Evolutionary conservation across 805 yeast genomes (phyloP).

Genomic region (Diddensiella transvaalensis): DNA sequence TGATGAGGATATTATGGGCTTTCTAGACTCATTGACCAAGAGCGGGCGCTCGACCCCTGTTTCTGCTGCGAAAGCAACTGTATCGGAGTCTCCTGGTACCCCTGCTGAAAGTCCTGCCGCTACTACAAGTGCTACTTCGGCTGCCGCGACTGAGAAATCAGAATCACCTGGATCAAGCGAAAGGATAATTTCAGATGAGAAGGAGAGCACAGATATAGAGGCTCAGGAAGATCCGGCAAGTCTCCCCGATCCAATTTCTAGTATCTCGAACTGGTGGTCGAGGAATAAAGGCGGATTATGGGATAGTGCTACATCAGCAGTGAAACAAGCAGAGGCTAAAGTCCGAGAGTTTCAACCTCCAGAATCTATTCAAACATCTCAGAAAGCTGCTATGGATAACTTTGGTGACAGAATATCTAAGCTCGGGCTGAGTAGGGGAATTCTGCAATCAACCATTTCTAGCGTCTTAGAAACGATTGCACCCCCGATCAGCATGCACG

Average conservation of each 20-base stretch:
- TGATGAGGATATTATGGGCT: constrained; percentile 42
- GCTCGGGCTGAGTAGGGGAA: constrained; percentile 19
- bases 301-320: constrained; percentile 38
- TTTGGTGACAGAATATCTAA: constrained; percentile 20
- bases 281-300: constrained; percentile 38
- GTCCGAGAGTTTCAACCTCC: constrained; percentile 37
- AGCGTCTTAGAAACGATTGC: constrained; percentile 41
- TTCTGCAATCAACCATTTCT: constrained; percentile 33
- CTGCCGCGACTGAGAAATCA: neutral
- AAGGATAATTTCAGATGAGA: neutral
- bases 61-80: neutral
- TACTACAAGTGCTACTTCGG: neutral
- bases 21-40: constrained; percentile 38
- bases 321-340: constrained; percentile 40
- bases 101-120: constrained; percentile 4
- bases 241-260: constrained; percentile 30
- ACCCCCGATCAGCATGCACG: constrained; percentile 43
- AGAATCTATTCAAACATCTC: constrained; percentile 29
- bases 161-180: neutral
- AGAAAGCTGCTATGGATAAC: constrained; percentile 19
- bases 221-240: neutral
- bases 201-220: neutral
- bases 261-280: constrained; percentile 37
- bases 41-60: constrained; percentile 22
- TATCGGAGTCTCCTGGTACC: constrained; percentile 2